Base-by-base conservation (phyloP, 2,329 filamentous ascomycete genomes). In the Cladobotryum mycophilum region DNA sequence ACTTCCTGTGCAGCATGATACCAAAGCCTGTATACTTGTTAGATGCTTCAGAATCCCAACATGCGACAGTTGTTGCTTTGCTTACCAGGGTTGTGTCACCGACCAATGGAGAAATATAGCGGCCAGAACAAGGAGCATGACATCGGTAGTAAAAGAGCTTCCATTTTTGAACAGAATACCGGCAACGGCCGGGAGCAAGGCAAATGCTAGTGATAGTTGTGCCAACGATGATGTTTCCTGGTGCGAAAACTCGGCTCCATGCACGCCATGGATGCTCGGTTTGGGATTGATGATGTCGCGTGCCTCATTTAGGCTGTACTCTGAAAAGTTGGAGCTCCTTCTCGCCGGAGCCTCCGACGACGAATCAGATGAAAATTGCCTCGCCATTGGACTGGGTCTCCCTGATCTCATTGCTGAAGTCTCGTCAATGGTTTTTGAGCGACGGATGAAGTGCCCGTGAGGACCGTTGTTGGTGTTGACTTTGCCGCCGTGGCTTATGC, bases 101-200 rank as follows among this genome's bases (percentile, higher is more conserved):
- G 88, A 91, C 89, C 90, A 96, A 65, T 96, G 91, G 55, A 97
- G 74, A 61, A 96, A 95, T 41, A 96, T 79, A 4, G 86, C 88
- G 2, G 88, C 88, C 54, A 97, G 69, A 3, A 80, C 82, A 33
- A 97, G 71, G 34, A 97, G 74, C 60, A 93, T 85, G 25, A 95
- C 70, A 67, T 97, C 92, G 0, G 90, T 96, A 49, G 91, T 82
- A 54, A 96, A 78, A 1, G 85, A 81, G 59, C 85, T 86, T 12
- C 92, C 92, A 70, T 95, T 88, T 54, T 87, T 80, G 65, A 96
- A 95, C 51, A 96, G 73, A 45, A 95, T 70, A 0, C 91, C 92
- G 1, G 83, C 89, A n/a, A 96, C 64, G 1, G 91, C 90, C 3
- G 92, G 92, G 13, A 97, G 71, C 44, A 96, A 76, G 3, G 89